Percentiles rank a stretch among this genome's conserved stretches.
These are phyloP conservation scores for Cetradonia linearis DNA, from an alignment of 495 filamentous ascomycete genomes.

Conservation along the genomic window DNA sequence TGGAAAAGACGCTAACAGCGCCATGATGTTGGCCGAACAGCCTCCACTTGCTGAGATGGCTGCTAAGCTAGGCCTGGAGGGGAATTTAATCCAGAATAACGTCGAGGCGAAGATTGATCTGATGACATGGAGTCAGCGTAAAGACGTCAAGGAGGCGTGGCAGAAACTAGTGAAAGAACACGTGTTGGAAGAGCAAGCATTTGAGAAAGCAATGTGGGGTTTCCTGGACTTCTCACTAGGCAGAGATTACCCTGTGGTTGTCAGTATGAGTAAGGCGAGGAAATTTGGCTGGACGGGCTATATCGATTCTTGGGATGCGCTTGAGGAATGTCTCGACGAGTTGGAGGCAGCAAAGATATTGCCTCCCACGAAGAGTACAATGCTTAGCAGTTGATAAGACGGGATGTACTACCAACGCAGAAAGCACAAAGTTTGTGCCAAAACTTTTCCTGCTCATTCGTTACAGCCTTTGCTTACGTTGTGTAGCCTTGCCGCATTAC, in stretches of 20 bases:
- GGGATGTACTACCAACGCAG: not conserved
- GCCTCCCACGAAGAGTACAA: not conserved
- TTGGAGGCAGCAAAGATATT: slow-evolving; percentile 30
- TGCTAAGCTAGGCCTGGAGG: slow-evolving; percentile 32
- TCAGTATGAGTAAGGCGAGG: slow-evolving; percentile 50
- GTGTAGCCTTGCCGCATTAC: no score
- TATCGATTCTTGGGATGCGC: slow-evolving; percentile 43
- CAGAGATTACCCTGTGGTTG: slow-evolving; percentile 37
- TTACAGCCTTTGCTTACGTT: no score
- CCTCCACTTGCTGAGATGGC: slow-evolving; percentile 38
- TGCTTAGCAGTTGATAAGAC: not conserved
- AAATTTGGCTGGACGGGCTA: slow-evolving; percentile 32
- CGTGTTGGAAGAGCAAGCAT: slow-evolving; percentile 37
- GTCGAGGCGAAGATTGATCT: slow-evolving; percentile 42
- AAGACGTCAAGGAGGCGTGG: slow-evolving; percentile 44
- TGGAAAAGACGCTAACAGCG: slow-evolving; percentile 21
- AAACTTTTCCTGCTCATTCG: no score
- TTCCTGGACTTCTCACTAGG: slow-evolving; percentile 44
- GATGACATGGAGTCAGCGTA: slow-evolving; percentile 39
- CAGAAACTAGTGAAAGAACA: slow-evolving; percentile 37
- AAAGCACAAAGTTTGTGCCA: no score
- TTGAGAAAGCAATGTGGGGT: slow-evolving; percentile 48
- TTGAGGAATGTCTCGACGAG: slow-evolving; percentile 38
- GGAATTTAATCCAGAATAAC: slow-evolving; percentile 26
- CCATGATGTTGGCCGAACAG: slow-evolving; percentile 26